phyloP scores from a whole-genome alignment of 495 filamentous ascomycete species.

The Collariella sp. region DNA sequence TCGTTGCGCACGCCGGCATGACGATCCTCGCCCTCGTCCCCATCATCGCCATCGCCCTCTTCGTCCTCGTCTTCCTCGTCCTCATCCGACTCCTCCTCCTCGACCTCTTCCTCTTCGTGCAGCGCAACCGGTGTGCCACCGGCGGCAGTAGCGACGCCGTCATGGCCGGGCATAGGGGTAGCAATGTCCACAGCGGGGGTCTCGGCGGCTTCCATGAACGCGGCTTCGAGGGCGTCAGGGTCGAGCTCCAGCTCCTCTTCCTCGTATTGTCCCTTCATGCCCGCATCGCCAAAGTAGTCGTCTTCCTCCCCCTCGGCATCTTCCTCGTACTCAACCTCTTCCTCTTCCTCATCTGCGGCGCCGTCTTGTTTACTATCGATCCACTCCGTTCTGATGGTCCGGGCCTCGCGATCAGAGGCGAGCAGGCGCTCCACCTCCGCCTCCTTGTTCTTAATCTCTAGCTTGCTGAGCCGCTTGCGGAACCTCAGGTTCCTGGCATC shows the following conservation, averaged over 20 bases:
- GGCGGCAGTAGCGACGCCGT: slow-evolving; percentile 32
- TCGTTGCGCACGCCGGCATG: slow-evolving; percentile 43
- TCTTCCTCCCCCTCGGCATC: slow-evolving; percentile 50
- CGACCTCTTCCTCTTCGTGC: slow-evolving; percentile 32
- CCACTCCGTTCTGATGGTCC: slow-evolving; percentile 49
- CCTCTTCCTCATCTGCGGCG: slow-evolving; percentile 37
- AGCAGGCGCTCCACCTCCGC: slow-evolving; percentile 70
- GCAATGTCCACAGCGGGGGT: slow-evolving; percentile 23
- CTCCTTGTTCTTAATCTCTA: slow-evolving; percentile 84
- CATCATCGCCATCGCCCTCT: slow-evolving; percentile 42
- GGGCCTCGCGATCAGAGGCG: slow-evolving; percentile 54
- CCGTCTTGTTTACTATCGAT: slow-evolving; percentile 53
- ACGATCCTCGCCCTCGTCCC: slow-evolving; percentile 40
- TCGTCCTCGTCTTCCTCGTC: slow-evolving; percentile 41
- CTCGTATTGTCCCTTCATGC: slow-evolving; percentile 33
- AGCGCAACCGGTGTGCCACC: slow-evolving; percentile 22
- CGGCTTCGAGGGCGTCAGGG: slow-evolving; percentile 36
- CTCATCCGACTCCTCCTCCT: slow-evolving; percentile 37
- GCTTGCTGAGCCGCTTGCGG: slow-evolving; percentile 68
- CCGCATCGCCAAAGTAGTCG: slow-evolving; percentile 36
- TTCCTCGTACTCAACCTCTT: slow-evolving; percentile 53
- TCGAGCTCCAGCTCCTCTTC: slow-evolving; percentile 18
- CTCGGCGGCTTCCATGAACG: slow-evolving; percentile 23
- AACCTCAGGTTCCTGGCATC: slow-evolving; percentile 80
- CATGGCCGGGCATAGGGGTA: slow-evolving; percentile 28